Conservation (phyloP, 225 moss, liverwort and hornwort species). For the Marchantia paleacea region DNA sequence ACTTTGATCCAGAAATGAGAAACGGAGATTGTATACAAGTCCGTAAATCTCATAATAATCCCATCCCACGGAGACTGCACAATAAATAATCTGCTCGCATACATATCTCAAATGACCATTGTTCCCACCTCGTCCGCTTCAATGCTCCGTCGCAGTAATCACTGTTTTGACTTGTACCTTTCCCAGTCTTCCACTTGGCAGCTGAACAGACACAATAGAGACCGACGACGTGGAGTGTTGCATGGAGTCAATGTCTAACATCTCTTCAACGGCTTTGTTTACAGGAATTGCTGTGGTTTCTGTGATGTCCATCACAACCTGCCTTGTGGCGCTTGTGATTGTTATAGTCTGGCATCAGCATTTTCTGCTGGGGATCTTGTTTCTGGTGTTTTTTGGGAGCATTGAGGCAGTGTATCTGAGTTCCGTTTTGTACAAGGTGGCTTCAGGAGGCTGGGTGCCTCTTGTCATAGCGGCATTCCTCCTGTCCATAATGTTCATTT, state of each 20-base stretch:
- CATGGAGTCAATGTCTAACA: background rate
- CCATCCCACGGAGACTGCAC: too few species aligned
- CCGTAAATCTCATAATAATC: too few species aligned
- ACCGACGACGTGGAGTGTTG: too few species aligned
- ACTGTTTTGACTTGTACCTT: too few species aligned
- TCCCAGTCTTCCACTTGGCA: too few species aligned
- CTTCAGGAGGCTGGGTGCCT: slow-evolving; percentile 79
- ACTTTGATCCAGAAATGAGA: background rate
- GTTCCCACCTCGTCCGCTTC: too few species aligned
- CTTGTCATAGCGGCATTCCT: slow-evolving; percentile 44
- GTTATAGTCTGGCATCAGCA: slow-evolving; percentile 63
- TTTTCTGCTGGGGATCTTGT: slow-evolving; percentile 35
- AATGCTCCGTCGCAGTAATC: too few species aligned
- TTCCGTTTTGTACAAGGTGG: slow-evolving; percentile 60
- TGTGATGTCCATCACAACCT: slow-evolving; percentile 89
- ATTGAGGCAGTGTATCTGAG: slow-evolving; percentile 63
- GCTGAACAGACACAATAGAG: too few species aligned
- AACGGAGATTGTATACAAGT: too few species aligned
- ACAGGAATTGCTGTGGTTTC: slow-evolving; percentile 82
- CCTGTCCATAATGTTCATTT: slow-evolving; percentile 40
- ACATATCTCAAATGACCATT: too few species aligned
- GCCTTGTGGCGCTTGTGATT: slow-evolving; percentile 65
- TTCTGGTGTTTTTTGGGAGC: slow-evolving; percentile 49
- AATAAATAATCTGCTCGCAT: too few species aligned
- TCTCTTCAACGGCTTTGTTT: background rate